Conservation (phyloP, 1,139 yeast species). For the Sugiyamaella japonica region DNA sequence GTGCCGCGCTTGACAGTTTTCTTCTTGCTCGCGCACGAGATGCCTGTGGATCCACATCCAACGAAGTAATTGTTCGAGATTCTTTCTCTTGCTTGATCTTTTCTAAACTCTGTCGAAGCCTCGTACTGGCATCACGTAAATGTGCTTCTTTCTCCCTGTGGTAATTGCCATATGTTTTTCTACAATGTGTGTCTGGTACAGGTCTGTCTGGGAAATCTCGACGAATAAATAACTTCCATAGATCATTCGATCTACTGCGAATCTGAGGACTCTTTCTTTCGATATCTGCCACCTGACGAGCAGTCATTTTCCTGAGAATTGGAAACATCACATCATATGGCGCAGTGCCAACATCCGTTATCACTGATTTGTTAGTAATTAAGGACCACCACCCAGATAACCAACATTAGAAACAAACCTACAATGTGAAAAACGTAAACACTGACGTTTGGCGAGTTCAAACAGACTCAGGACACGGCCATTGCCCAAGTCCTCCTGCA, state of each 20-base stretch:
- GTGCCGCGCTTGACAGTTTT: conserved; percentile 20
- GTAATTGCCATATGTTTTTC: conserved; percentile 29
- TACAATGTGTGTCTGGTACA: conserved; percentile 27
- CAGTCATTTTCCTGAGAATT: conserved; percentile 31
- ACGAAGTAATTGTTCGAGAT: conserved; percentile 30
- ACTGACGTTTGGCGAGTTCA: conserved; percentile 21
- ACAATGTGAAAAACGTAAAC: conserved; percentile 20
- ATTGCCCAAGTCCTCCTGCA: conserved; percentile 1
- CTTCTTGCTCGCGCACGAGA: conserved; percentile 23
- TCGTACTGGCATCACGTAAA: conserved; percentile 31
- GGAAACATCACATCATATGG: conserved; percentile 37
- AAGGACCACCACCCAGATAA: no score
- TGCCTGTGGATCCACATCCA: conserved; percentile 32
- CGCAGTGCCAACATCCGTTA: conserved; percentile 36
- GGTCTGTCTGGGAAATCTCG: conserved; percentile 35
- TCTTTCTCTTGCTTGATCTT: conserved; percentile 31
- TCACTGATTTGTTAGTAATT: conserved; percentile 22
- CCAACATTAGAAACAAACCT: conserved; percentile 12
- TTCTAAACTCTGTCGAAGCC: conserved; percentile 31
- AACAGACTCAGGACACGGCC: conserved; percentile 18
- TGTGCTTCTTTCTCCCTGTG: conserved; percentile 32
- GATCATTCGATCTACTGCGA: conserved; percentile 25
- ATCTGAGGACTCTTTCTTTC: conserved; percentile 35
- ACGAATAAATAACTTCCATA: conserved; percentile 32
- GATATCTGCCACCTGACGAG: conserved; percentile 32